Evolutionary conservation across 176 grass and related monocot species (phyloP), one percentile per base, ranked within the genome.

Genomic region (Aechmea fasciata): DNA sequence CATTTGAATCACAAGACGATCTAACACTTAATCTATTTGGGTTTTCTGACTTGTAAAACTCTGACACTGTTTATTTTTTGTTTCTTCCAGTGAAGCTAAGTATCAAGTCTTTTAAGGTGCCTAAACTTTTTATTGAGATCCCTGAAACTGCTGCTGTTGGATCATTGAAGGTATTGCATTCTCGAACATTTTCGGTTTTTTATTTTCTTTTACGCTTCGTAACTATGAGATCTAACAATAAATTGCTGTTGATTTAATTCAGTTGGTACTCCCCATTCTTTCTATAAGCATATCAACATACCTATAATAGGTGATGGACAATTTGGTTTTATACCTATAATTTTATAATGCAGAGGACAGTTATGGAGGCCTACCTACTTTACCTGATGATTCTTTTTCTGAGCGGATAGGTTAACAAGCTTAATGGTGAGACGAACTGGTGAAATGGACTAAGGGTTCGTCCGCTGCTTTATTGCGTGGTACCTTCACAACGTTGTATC

Each of bases 71-170:
- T 51, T 26, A 52, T 49, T 51, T 74, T 72, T 77, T 14, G 62
- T 59, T 10, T 22, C 41, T 74, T 82, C 11, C 82, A 92, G 95
- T 99, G 68, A 94, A 90, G 80, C 72, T 99, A 64, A 83, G 72
- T 54, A 94, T 99, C 71, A 94, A 94, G 65, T 99, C 95, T 51
- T 93, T 99, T 80, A 89, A 90, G 75, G 87, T 99, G 48, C 95
- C 95, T 71, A 87, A 99, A 83, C 95, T 99, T 80, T 84, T 83
- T 68, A 85, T 99, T 72, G 90, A 99, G 72, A 83, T 99, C 69
- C 84, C 95, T 68, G 95, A 99, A 85, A 93, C 77, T 33, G 89
- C 89, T 33, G 88, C 95, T 29, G 78, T 99, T 70, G 95, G 87
- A 61, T 94, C 87, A 26, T 82, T 99, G 67, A 99, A 93, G 90